Evolutionary conservation across 495 filamentous ascomycete genomes (phyloP).

Genomic region (Aspergillus coremiiformis): DNA sequence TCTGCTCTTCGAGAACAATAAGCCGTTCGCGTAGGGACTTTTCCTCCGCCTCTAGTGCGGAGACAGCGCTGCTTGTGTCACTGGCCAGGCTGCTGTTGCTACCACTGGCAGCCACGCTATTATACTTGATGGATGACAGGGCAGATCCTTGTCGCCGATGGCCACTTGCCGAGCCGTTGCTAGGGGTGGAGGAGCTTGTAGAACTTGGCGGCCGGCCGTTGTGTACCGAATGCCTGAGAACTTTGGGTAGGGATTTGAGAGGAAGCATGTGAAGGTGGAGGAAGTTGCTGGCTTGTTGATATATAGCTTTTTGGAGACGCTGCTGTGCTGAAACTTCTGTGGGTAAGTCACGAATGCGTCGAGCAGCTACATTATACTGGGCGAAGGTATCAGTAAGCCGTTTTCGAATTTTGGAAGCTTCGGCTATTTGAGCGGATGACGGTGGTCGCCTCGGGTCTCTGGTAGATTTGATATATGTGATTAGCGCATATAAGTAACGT

Average conservation of each 20-base stretch:
- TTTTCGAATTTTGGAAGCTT: conserved; percentile 86
- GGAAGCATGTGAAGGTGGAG: conserved; percentile 89
- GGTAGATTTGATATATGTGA: not conserved
- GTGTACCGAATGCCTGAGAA: conserved; percentile 64
- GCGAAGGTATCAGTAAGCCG: conserved; percentile 84
- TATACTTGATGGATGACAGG: conserved; percentile 54
- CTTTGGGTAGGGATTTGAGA: conserved; percentile 73
- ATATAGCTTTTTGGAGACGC: conserved; percentile 74
- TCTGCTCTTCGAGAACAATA: conserved; percentile 90
- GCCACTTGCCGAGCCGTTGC: conserved; percentile 25
- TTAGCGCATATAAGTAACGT: not conserved
- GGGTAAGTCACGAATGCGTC: conserved; percentile 72
- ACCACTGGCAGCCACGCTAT: conserved; percentile 43
- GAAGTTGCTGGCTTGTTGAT: conserved; percentile 76
- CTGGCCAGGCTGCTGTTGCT: conserved; percentile 49
- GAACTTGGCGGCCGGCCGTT: conserved; percentile 26
- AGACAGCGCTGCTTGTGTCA: conserved; percentile 58
- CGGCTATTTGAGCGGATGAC: conserved; percentile 64
- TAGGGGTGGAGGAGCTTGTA: conserved; percentile 28
- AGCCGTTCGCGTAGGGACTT: conserved; percentile 75
- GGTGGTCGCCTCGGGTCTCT: conserved; percentile 68
- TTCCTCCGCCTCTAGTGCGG: conserved; percentile 75
- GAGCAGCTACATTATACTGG: conserved; percentile 81
- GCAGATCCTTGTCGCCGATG: conserved; percentile 40
- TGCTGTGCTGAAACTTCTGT: conserved; percentile 64